These are phyloP conservation scores for Marasmius tenuissimus DNA, from an alignment of 1,284 basidiomycete genomes.

Conservation along the genomic window DNA sequence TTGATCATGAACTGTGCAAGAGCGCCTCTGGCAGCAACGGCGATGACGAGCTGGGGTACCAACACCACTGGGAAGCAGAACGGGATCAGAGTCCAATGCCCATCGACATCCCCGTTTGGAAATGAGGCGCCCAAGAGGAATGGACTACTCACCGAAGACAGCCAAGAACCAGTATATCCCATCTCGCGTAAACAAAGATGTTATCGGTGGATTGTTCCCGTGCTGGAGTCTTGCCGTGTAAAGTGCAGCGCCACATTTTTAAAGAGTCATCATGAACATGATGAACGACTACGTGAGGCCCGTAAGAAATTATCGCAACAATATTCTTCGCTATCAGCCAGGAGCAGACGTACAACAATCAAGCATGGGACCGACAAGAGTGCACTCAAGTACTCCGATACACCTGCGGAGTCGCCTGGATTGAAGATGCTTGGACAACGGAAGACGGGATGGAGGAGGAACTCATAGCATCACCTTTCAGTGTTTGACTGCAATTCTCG, in stretches of 20 bases:
- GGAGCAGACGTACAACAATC: background rate
- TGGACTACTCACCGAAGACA: background rate
- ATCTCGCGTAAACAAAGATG: conserved; percentile 1
- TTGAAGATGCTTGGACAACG: too few relatives aligned
- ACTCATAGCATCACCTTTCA: too few relatives aligned
- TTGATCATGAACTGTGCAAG: too few relatives aligned
- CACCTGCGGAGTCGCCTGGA: too few relatives aligned
- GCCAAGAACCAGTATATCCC: conserved; percentile 5
- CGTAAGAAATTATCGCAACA: background rate
- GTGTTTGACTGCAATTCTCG: too few relatives aligned
- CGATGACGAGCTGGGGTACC: too few relatives aligned
- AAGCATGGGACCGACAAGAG: background rate
- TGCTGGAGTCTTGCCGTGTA: background rate
- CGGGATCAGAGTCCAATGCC: too few relatives aligned
- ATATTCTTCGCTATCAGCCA: background rate
- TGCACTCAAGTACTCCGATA: background rate
- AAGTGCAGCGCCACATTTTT: background rate
- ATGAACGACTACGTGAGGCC: background rate
- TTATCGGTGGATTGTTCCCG: background rate
- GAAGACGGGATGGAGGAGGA: too few relatives aligned
- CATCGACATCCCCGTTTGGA: too few relatives aligned
- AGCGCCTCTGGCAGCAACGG: too few relatives aligned
- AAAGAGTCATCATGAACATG: conserved; percentile 1
- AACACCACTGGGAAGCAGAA: too few relatives aligned
- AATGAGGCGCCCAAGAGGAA: background rate